These are phyloP conservation scores for Tylopilus subfusipes DNA, from an alignment of 768 basidiomycete genomes.

Conservation along the genomic window DNA sequence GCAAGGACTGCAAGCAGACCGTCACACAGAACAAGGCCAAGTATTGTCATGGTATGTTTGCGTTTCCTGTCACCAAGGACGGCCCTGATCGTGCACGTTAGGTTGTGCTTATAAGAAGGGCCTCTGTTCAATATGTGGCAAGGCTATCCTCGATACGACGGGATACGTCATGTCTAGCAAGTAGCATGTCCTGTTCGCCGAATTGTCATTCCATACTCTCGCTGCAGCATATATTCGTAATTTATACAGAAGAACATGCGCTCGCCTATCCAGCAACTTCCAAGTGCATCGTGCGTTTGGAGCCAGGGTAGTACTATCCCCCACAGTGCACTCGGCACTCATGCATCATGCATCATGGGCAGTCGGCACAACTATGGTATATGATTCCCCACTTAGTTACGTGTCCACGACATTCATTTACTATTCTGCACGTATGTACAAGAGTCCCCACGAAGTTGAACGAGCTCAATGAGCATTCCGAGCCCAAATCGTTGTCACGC, in stretches of 20 bases:
- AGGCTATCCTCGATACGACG: conserved; percentile 78
- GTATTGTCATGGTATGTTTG: conserved; percentile 75
- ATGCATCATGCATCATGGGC: too few species aligned
- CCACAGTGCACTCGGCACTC: too few species aligned
- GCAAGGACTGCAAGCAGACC: conserved; percentile 83
- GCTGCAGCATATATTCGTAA: conserved; percentile 20
- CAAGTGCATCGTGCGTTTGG: neutral
- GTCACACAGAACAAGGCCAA: conserved; percentile 85
- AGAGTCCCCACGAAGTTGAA: too few species aligned
- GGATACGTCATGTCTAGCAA: conserved; percentile 86
- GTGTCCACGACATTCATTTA: too few species aligned
- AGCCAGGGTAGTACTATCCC: too few species aligned
- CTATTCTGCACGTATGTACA: too few species aligned
- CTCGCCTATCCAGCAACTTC: neutral
- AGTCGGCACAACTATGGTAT: too few species aligned
- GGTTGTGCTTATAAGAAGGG: conserved; percentile 90
- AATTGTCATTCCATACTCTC: conserved; percentile 19
- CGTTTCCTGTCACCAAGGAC: conserved; percentile 2
- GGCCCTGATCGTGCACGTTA: conserved; percentile 27
- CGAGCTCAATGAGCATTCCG: too few species aligned
- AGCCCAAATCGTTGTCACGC: too few species aligned
- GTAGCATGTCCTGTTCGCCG: conserved; percentile 29
- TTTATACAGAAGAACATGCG: neutral
- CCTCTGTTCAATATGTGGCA: conserved; percentile 83
- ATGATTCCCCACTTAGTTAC: too few species aligned